Evolutionary conservation across 768 basidiomycete genomes (phyloP).

Genomic region (Tylopilus felleus): DNA sequence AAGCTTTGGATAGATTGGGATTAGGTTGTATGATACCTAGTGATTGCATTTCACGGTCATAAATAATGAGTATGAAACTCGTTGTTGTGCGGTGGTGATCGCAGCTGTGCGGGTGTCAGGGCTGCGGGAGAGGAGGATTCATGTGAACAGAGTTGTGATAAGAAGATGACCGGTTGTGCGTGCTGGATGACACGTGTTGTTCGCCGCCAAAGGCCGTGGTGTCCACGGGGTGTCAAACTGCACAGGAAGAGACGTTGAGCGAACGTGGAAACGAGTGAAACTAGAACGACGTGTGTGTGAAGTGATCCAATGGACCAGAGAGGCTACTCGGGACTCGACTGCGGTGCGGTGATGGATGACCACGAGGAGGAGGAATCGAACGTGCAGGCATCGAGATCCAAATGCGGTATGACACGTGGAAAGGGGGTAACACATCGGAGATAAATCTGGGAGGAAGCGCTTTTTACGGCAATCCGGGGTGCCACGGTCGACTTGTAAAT

Average conservation of each 20-base stretch:
- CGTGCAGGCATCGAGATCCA: conserved; percentile 21
- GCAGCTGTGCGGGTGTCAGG: not conserved
- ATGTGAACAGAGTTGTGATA: conserved; percentile 20
- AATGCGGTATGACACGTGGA: conserved; percentile 25
- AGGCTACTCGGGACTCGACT: conserved; percentile 15
- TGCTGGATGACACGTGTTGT: conserved; percentile 23
- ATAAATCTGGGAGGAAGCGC: conserved; percentile 24
- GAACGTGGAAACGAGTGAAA: conserved; percentile 14
- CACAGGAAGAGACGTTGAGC: not conserved
- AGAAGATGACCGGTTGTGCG: conserved; percentile 2
- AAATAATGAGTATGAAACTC: not conserved
- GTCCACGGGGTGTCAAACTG: conserved; percentile 17
- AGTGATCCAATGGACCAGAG: not conserved
- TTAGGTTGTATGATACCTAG: conserved; percentile 19
- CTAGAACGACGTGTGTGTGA: not conserved
- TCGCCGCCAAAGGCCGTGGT: conserved; percentile 14
- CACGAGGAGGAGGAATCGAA: conserved; percentile 14
- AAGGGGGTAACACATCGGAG: conserved; percentile 17
- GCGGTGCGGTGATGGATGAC: conserved; percentile 12
- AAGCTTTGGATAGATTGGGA: conserved; percentile 17
- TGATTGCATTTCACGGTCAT: conserved; percentile 16
- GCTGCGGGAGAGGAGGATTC: conserved; percentile 13
- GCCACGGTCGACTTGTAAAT: conserved; percentile 24
- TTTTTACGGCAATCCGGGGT: conserved; percentile 30
- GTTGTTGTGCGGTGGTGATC: conserved; percentile 9